Evolutionary conservation across 1,284 basidiomycete genomes (phyloP).

Genomic region (Sporisorium scitamineum): DNA sequence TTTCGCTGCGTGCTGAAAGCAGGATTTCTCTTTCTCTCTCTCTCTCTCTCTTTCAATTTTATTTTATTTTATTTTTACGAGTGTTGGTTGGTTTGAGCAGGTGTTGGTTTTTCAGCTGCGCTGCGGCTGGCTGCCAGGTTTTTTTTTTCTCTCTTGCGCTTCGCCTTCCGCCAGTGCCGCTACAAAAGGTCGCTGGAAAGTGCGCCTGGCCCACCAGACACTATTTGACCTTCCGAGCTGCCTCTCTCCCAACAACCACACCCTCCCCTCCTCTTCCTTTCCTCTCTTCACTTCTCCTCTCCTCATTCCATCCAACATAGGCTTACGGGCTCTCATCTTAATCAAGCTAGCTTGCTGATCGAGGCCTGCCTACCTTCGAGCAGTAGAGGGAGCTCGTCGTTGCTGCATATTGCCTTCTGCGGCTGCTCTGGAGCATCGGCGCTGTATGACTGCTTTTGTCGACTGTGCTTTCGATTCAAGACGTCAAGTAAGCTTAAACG

Average conservation of each 20-base stretch:
- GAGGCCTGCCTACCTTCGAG: neutral
- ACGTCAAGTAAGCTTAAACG: neutral
- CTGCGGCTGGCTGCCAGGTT: conserved; percentile 6
- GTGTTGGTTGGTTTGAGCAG: conserved; percentile 6
- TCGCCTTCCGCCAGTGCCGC: conserved; percentile 2
- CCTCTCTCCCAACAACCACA: conserved; percentile 8
- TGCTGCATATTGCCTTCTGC: neutral
- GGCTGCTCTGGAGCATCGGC: neutral
- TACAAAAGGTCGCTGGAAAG: neutral
- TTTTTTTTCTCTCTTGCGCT: conserved; percentile 1
- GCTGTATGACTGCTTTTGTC: neutral
- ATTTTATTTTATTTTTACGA: neutral
- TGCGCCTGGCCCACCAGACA: neutral
- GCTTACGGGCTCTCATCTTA: neutral
- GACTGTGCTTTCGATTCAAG: neutral
- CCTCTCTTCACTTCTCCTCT: neutral
- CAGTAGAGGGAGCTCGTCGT: neutral
- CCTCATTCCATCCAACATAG: neutral
- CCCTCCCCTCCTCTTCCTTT: neutral
- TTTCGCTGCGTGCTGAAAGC: neutral
- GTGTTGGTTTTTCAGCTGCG: conserved; percentile 6
- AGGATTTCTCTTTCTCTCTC: neutral
- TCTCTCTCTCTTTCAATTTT: neutral
- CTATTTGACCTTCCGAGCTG: conserved; percentile 1
- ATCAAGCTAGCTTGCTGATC: neutral